Base-by-base conservation (phyloP, 257 asterid species). In the Ajuga chamaepitys region DNA sequence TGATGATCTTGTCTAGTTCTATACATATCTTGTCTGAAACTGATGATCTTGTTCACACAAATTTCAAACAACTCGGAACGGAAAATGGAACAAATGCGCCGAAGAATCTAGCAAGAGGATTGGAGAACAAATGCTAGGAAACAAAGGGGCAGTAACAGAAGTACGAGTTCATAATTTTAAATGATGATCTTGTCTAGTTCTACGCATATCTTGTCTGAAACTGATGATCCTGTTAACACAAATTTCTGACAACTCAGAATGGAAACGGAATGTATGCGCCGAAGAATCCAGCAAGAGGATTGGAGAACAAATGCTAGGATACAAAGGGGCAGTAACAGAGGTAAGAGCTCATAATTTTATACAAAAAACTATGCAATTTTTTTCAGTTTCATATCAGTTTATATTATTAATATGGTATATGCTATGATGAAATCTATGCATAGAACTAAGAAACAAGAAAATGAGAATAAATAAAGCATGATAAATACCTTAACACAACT, bases 401-500 rank as follows among this genome's bases (percentile, higher is more conserved):
- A 5, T 26, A 63, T 12, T 25, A 5, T 10, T 54, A 35, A 2
- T 38, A 28, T 3, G 14, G 68, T 24, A 70, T 62, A 67, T 72
- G 63, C 78, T 24, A 18, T 40, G 72, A 57, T 67, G 40, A 67
- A 38, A 67, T 32, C 63, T 66, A 38, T 67, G 53, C 67, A 38
- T 46, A 25, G 47, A 45, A 30, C 53, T 46, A 28, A 30, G 37
- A 54, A 70, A 62, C 32, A 57, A 48, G 47, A 50, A 65, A 45
- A 67, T 7, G 20, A 64, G 53, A 54, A 67, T 3, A 58, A 54
- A 55, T 12, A 62, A 41, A 21, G 16, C 16, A 57, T 9, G 58
- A 61, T 58, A 16, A 59, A 38, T 67, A 72, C 81, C 81, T 75
- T 62, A 24, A 70, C 4, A 38, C 24, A 53, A 66, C 57, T 45